phyloP scores from a whole-genome alignment of 768 basidiomycete genomes.

The Leccinum imitatum region DNA sequence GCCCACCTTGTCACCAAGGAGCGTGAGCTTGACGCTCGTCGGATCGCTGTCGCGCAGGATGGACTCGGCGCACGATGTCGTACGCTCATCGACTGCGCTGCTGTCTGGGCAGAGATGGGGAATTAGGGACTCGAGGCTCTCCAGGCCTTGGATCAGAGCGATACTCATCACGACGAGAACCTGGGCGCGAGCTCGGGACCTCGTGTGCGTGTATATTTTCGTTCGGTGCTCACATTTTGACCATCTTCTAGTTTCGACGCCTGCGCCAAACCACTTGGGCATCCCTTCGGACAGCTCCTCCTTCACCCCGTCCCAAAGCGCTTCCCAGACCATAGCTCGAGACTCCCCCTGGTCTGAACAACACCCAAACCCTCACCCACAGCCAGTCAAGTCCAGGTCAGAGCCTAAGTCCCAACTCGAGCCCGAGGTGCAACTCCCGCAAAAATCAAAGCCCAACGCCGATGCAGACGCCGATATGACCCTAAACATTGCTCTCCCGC shows the following conservation, averaged over 20 bases:
- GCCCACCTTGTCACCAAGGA: too few species aligned
- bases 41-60: too few species aligned
- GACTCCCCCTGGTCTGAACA: background rate
- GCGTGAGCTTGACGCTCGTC: too few species aligned
- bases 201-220: background rate
- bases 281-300: background rate
- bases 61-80: too few species aligned
- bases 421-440: constrained; percentile 15
- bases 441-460: constrained; percentile 2
- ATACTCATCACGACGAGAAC: too few species aligned
- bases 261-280: constrained; percentile 10
- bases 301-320: constrained; percentile 70
- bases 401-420: background rate
- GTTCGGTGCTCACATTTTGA: too few species aligned
- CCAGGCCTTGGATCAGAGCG: too few species aligned
- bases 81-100: too few species aligned
- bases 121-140: too few species aligned
- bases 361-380: background rate
- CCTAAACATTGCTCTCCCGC: constrained; percentile 11
- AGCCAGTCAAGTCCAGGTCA: background rate
- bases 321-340: constrained; percentile 29
- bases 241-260: background rate
- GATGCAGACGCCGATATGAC: background rate
- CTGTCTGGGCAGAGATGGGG: too few species aligned
- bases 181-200: constrained; percentile 6